Evolutionary conservation across 2,329 filamentous ascomycete genomes (phyloP).

Genomic region (Drechslera avenae): DNA sequence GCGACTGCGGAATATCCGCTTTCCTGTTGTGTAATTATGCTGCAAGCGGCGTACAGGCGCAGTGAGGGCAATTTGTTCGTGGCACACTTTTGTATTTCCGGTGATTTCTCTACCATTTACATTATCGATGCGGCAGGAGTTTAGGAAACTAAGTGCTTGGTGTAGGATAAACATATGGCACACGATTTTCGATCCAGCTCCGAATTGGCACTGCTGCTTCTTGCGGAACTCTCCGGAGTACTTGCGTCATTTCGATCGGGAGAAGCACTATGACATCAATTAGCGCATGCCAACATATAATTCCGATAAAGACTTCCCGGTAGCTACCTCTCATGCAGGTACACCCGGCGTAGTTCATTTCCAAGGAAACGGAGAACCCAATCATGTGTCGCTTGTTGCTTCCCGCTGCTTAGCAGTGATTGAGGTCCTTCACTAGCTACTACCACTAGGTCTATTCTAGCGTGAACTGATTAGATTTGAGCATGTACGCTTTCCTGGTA

Average conservation of each 20-base stretch:
- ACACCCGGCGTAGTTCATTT: not conserved
- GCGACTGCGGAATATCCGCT: not conserved
- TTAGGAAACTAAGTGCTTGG: not conserved
- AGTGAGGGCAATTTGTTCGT: too few species aligned
- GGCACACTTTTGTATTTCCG: not conserved
- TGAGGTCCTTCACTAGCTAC: too few species aligned
- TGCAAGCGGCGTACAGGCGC: not conserved
- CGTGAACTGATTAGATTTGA: too few species aligned
- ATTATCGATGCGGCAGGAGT: not conserved
- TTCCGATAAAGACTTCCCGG: not conserved
- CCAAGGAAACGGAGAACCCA: too few species aligned
- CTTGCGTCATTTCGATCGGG: not conserved
- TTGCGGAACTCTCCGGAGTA: not conserved
- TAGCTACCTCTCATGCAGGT: not conserved
- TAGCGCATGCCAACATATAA: not conserved
- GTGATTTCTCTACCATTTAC: not conserved
- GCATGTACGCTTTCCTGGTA: too few species aligned
- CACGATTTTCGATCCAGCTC: not conserved
- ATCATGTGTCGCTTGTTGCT: too few species aligned
- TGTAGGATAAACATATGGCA: conserved; percentile 4
- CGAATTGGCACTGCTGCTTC: not conserved
- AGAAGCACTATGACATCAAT: not conserved
- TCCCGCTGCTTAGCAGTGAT: too few species aligned
- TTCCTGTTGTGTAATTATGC: not conserved
- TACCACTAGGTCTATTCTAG: too few species aligned